These are phyloP conservation scores for Microcyclospora pomicola DNA, from an alignment of 2,329 filamentous ascomycete genomes.

Conservation along the genomic window DNA sequence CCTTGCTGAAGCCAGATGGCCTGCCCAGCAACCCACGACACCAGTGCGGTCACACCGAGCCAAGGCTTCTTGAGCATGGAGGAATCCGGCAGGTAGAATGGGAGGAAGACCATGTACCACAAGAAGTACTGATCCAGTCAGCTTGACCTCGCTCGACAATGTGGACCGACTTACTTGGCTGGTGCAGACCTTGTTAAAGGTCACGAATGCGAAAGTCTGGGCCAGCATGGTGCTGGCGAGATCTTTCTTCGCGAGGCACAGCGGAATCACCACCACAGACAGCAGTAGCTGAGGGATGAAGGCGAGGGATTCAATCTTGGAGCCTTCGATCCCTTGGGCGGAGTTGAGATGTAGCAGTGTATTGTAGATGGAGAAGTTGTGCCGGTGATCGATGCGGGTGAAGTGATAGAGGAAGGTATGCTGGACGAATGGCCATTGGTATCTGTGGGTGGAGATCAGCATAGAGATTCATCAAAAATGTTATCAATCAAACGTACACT, in stretches of 20 bases:
- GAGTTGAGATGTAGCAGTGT: constrained; percentile 78
- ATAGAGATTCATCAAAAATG: not conserved
- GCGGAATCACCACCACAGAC: constrained; percentile 59
- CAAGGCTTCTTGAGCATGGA: constrained; percentile 48
- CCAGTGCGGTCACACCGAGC: constrained; percentile 51
- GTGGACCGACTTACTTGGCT: constrained; percentile 57
- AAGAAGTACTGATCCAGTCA: constrained; percentile 66
- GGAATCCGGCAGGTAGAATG: constrained; percentile 74
- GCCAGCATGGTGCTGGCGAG: constrained; percentile 76
- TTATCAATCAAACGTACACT: constrained; percentile 43
- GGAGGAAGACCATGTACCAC: constrained; percentile 92
- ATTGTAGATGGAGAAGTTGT: constrained; percentile 98
- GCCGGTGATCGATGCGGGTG: constrained; percentile 83
- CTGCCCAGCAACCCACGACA: constrained; percentile 64
- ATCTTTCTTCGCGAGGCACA: constrained; percentile 66
- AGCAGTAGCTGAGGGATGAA: constrained; percentile 81
- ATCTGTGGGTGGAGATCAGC: constrained; percentile 32
- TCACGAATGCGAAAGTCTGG: constrained; percentile 93
- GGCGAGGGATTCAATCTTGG: constrained; percentile 60
- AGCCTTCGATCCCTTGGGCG: constrained; percentile 36
- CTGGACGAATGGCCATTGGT: constrained; percentile 66
- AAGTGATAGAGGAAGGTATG: constrained; percentile 92
- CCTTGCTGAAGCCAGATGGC: constrained; percentile 37
- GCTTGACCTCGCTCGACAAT: not conserved
- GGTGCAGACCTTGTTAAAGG: constrained; percentile 98